These are phyloP conservation scores for Nigrograna mackinnonii DNA, from an alignment of 2,329 filamentous ascomycete genomes.

Conservation along the genomic window DNA sequence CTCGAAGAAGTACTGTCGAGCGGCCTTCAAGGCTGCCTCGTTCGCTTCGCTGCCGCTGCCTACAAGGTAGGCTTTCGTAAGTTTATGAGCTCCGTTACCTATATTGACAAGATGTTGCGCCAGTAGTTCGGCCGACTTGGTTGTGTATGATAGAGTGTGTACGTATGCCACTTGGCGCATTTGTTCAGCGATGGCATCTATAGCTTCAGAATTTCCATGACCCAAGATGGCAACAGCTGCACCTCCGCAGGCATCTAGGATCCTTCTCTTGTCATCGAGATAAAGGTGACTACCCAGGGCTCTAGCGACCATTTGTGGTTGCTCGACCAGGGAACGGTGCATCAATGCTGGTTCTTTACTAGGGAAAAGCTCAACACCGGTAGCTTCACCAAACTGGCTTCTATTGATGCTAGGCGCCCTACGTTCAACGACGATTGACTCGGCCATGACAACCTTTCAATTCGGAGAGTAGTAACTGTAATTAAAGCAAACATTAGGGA, in stretches of 20 bases:
- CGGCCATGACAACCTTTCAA: no score
- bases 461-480: no score
- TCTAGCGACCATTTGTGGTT: no score
- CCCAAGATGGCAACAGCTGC: neutral
- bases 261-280: no score
- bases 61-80: neutral
- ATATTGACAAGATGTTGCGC: neutral
- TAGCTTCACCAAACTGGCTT: no score
- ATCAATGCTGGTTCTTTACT: no score
- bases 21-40: constrained; percentile 70
- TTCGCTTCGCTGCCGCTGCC: constrained; percentile 65
- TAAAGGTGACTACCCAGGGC: no score
- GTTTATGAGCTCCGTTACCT: neutral
- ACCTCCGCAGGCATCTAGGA: neutral
- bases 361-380: no score
- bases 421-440: no score
- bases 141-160: neutral
- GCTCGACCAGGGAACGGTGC: no score
- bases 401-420: no score
- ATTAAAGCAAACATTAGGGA: no score
- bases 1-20: constrained; percentile 63
- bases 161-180: neutral
- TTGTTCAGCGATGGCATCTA: neutral
- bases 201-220: neutral
- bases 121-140: neutral